Evolutionary conservation across 768 basidiomycete genomes (phyloP), one percentile per base, ranked within the genome.

Genomic region (Brasilioporus rufonigricans): DNA sequence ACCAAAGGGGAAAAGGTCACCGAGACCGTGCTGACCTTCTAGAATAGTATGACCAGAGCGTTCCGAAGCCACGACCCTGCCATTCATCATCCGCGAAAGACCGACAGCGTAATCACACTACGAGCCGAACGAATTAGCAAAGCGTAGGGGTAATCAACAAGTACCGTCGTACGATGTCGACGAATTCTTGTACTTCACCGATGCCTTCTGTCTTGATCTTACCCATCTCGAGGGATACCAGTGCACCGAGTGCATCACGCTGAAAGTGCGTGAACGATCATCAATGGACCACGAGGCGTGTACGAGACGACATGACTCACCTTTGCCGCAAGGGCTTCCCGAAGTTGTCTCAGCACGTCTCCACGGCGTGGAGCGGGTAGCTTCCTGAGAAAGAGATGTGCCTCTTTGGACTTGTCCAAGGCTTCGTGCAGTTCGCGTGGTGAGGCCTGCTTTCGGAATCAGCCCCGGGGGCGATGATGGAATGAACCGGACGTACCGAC

Each of bases 71-170:
- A 97, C 79, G 13, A 96, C 82, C 49, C 85, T 80, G 32, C 94
- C 94, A 58, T 92, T 92, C 90, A 96, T 95, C 85, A 92, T 93
- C 61, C 93, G 81, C 16, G 93, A 95, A 39, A 97, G 75, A 14
- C 94, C 94, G 19, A 92, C 85, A n/a, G 84, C 94, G 71, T 93
- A 96, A 71, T 97, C 94, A 61, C 93, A 95, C 93, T 95, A 50
- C 36, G 39, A 45, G 32, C 40, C 29, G 29, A 47, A 56, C 49
- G 48, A 47, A 40, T 67, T 32, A 61, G 53, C 19, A 35, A 49
- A 27, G 29, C 8, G 32, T 31, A 49, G 24, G 47, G 11, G 29
- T 8, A 36, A 12, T 36, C 21, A 32, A n/a, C 10, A 33, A 24
- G 31, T 27, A 33, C 48, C 14, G 77, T 2, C 89, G 66, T 68